Base-by-base conservation (phyloP, 305 asterid species). In the Fraxinus floribunda region DNA sequence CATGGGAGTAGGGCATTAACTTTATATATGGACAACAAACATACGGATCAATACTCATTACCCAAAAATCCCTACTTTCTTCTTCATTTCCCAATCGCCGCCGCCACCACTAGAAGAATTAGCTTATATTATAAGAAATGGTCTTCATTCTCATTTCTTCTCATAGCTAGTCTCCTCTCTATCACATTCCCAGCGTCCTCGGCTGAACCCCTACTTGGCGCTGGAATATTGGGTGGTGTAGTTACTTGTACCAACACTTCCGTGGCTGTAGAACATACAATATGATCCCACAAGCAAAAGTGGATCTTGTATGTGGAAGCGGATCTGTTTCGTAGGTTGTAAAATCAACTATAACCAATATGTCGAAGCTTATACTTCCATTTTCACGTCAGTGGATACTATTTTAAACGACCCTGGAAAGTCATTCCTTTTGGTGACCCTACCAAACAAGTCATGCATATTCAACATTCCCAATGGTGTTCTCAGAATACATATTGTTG, bases 271-370 rank as follows among this genome's bases (percentile, higher is more conserved):
- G 70, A 26, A 79, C 78, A 3, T 79, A 68, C n/a, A 35, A 55
- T 2, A 66, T 79, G 66, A 79, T 79, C 78, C 77, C 83, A 49
- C 72, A 71, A 29, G 72, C 83, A 80, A 80, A 30, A 80, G 83
- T 80, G 6, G 78, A 80, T 71, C 36, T 71, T 30, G 29, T 80
- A 2, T 80, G 78, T 71, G 78, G 83, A 20, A 72, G 20, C 36
- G 79, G 78, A 7, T 80, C 78, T 9, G 44, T 52, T 20, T 39
- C 38, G 6, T 30, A 20, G 52, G 73, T 80, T 1, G 24, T 80
- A 24, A 72, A 46, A 32, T 72, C 79, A 13, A 77, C 57, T 2
- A 16, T 80, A 1, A 80, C 83, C 2, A 73, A 72, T 11, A 72
- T n/a, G 60, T 29, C 24, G 74, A 73, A 8, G 55, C 72, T 80